A percentile compares a stretch with the other conserved stretches of the same genome.
Evolutionary conservation across 352 stramenopile species (phyloP).

Genomic region (Phytopythium montanum): DNA sequence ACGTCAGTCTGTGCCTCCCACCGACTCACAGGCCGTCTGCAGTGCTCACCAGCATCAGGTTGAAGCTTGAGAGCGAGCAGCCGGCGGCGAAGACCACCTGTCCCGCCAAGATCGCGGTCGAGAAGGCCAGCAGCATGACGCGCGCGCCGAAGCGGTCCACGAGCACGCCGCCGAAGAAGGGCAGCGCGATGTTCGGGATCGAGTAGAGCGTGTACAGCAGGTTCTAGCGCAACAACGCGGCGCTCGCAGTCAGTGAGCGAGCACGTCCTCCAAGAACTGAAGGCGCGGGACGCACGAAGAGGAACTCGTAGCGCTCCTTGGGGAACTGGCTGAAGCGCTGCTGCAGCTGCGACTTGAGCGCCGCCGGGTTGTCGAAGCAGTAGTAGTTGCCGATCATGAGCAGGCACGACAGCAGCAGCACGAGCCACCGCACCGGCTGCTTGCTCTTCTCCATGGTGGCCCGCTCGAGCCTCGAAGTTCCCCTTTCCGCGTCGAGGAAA

Average conservation of each 20-base stretch:
- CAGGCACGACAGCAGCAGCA: slow-evolving; percentile 84
- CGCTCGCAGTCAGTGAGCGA: not conserved
- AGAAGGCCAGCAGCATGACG: slow-evolving; percentile 85
- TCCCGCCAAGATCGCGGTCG: slow-evolving; percentile 70
- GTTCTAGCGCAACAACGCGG: slow-evolving; percentile 45
- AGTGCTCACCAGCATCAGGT: slow-evolving; percentile 64
- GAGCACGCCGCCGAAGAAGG: slow-evolving; percentile 91
- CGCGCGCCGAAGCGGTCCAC: slow-evolving; percentile 88
- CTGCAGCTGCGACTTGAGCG: slow-evolving; percentile 85
- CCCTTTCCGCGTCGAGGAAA: not conserved
- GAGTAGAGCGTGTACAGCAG: slow-evolving; percentile 93
- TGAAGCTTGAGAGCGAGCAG: slow-evolving; percentile 72
- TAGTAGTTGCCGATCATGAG: slow-evolving; percentile 92
- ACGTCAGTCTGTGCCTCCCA: slow-evolving; percentile 5
- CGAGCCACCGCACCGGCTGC: slow-evolving; percentile 74
- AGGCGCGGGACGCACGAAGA: slow-evolving; percentile 49
- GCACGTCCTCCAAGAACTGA: not conserved
- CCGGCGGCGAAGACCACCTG: slow-evolving; percentile 89
- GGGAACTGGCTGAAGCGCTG: slow-evolving; percentile 76
- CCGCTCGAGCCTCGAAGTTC: slow-evolving; percentile 6
- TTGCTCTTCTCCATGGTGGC: slow-evolving; percentile 64
- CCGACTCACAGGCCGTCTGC: not conserved
- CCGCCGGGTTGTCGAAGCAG: slow-evolving; percentile 88
- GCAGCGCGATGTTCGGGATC: slow-evolving; percentile 90
- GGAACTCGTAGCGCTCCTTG: slow-evolving; percentile 77